phyloP scores from a whole-genome alignment of 805 yeast species.

The Ogataea nitratoaversa region DNA sequence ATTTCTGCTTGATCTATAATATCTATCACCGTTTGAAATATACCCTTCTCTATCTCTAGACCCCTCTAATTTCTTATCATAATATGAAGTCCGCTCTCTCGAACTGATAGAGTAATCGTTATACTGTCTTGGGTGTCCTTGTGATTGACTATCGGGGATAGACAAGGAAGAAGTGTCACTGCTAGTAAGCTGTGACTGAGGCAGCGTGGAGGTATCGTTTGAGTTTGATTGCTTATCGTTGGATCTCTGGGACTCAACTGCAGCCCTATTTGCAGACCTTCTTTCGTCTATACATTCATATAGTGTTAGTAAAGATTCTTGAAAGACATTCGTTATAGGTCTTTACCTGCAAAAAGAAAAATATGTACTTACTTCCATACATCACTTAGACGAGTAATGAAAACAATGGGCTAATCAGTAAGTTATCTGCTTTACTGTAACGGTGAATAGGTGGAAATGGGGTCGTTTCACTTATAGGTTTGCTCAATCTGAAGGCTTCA shows the following conservation, averaged over 20 bases:
- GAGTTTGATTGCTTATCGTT: neutral
- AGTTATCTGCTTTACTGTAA: no score
- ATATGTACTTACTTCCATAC: neutral
- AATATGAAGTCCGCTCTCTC: neutral
- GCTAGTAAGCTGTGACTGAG: no score
- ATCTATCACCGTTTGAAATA: neutral
- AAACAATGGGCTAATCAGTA: no score
- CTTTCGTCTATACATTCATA: conserved; percentile 21
- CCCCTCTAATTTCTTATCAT: neutral
- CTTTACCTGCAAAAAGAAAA: no score
- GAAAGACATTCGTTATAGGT: neutral
- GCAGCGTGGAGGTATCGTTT: no score
- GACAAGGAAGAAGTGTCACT: neutral
- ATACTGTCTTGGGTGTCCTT: neutral
- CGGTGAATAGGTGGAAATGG: no score
- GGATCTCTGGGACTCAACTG: neutral
- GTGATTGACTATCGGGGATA: neutral
- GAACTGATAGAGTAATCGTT: neutral
- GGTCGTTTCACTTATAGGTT: no score
- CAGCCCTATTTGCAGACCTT: conserved; percentile 20
- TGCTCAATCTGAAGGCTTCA: no score
- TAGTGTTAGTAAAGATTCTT: no score
- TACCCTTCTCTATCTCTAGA: neutral
- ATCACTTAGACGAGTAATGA: no score
- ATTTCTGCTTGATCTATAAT: conserved; percentile 3